Evolutionary conservation across 345 rosid genomes (phyloP), one percentile per base, ranked within the genome.

Genomic region (Arabidopsis suecica): DNA sequence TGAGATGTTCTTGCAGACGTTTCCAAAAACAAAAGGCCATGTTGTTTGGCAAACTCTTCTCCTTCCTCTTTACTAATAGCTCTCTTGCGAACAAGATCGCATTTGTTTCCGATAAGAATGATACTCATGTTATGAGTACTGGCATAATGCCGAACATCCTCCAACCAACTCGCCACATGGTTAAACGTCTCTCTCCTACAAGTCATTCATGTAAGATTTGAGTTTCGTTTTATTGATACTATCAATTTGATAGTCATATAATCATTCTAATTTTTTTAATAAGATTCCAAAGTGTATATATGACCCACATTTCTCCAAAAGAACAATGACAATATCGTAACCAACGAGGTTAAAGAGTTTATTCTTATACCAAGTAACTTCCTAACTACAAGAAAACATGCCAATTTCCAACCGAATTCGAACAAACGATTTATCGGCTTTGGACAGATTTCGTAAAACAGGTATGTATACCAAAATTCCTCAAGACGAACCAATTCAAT

Each of bases 61-160:
- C 98, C 98, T 83, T 94, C 98, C 79, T 94, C 98, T 79, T 85
- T 89, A 88, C 88, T 88, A 60, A 93, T 93, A 75, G 97, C 97
- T 79, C 98, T 89, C 49, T 88, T 78, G 61, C 85, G 88, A 57
- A 90, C 80, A 75, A 91, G 98, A 84, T 93, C 98, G 60, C 84
- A 83, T 82, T 93, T 93, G 84, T 93, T 89, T 23, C 98, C 98
- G 4, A 93, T 72, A 20, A 93, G 89, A 91, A 88, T 88, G 67
- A 88, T 89, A 23, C 89, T 80, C 98, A 93, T 89, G 84, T 91
- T 94, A 61, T 91, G 93, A 80, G 25, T 23, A 23, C 86, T 94
- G 23, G 93, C 96, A 81, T 91, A 96, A 79, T 94, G 96, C 74
- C 95, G 75, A 12, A 96, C 97, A 87, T 93, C 98, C 76, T 89